phyloP scores from a whole-genome alignment of 179 eudicot genomes.

The Drosera spatulata region DNA sequence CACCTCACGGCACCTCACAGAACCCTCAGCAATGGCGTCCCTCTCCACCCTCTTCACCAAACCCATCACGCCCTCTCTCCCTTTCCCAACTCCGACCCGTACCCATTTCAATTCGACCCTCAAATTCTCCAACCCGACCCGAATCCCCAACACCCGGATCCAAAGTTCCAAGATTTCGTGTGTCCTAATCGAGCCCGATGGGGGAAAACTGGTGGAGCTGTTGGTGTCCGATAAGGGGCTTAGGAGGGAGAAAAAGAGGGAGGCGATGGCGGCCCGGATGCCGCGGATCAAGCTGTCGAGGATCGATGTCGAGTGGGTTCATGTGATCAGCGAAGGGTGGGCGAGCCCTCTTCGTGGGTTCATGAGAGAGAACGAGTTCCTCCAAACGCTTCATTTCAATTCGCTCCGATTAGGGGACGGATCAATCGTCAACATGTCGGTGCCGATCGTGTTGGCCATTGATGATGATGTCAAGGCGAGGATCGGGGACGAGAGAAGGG shows the following conservation, averaged over 20 bases:
- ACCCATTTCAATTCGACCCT: constrained; percentile 11
- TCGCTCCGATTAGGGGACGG: constrained; percentile 68
- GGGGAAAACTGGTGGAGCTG: constrained; percentile 62
- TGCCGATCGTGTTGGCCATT: constrained; percentile 82
- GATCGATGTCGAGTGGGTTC: constrained; percentile 82
- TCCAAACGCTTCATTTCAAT: constrained; percentile 99
- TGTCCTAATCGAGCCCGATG: constrained; percentile 71
- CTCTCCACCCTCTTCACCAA: constrained; percentile 27
- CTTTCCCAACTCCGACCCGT: constrained; percentile 10
- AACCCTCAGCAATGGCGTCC: constrained; percentile 33
- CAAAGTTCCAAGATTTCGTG: constrained; percentile 14
- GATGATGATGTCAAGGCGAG: constrained; percentile 47
- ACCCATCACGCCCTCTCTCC: constrained; percentile 3
- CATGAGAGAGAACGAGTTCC: constrained; percentile 96
- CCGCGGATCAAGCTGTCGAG: constrained; percentile 40
- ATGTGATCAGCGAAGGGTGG: constrained; percentile 97
- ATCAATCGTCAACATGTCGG: constrained; percentile 75
- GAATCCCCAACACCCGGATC: constrained; percentile 2
- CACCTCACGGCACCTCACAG: too few species aligned
- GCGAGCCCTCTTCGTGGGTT: constrained; percentile 84
- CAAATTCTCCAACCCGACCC: constrained; percentile 10
- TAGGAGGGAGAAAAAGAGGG: constrained; percentile 21
- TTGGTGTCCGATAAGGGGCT: constrained; percentile 27
- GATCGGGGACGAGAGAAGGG: constrained; percentile 36
- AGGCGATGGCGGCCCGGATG: constrained; percentile 17